Percentiles rank a stretch among this genome's conserved stretches.
Conservation (phyloP, 176 grass and related monocot species). For the Tillandsia leiboldiana region DNA sequence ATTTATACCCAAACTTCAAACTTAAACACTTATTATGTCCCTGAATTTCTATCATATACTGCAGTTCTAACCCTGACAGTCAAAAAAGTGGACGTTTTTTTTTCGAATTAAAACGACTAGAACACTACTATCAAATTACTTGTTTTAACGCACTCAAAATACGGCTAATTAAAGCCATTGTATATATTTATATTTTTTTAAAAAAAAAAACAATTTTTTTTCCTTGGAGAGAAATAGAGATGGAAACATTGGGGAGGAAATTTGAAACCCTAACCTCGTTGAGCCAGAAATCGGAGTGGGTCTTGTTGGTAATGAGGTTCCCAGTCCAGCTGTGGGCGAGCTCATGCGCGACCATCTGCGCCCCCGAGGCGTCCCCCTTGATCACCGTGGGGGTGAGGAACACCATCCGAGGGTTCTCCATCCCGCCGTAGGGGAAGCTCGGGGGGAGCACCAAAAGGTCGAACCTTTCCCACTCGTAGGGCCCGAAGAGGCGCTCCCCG, state of each 20-base stretch:
- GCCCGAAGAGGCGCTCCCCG: conserved; percentile 71
- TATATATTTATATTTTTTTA: no score
- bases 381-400: conserved; percentile 78
- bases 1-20: no score
- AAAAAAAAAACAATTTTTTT: neutral
- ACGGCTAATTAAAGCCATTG: no score
- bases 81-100: no score
- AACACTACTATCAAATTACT: no score
- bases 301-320: conserved; percentile 94
- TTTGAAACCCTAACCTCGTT: conserved; percentile 51
- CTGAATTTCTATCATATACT: no score
- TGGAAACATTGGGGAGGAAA: neutral
- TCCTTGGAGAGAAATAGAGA: neutral
- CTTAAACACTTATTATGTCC: no score
- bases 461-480: conserved; percentile 89
- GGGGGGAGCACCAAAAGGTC: conserved; percentile 79
- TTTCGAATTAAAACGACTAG: no score
- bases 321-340: conserved; percentile 92
- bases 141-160: no score
- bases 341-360: conserved; percentile 82
- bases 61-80: no score
- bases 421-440: conserved; percentile 87
- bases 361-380: conserved; percentile 65
- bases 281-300: conserved; percentile 94
- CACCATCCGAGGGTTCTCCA: conserved; percentile 96